Base-by-base conservation (phyloP, 208 protist genomes). In the Leishmania mexicana region DNA sequence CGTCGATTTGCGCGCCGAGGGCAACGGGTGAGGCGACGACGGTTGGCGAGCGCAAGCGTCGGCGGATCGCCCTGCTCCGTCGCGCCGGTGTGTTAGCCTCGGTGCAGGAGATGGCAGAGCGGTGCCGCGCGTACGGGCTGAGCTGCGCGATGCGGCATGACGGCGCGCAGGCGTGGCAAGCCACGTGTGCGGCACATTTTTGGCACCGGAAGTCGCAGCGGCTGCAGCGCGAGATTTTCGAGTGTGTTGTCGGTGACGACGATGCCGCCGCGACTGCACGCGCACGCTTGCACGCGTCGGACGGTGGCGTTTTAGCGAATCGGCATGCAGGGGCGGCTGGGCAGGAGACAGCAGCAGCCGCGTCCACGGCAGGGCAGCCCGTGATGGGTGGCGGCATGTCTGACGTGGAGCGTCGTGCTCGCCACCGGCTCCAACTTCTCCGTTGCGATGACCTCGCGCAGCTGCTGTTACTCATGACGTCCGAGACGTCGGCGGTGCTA, bases 401-500 rank as follows among this genome's bases (percentile, higher is more conserved):
- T 38, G 57, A 42, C 13, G 24, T 77, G 51, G 78, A 83, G 75
- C 83, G 83, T 2, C 64, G 70, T 57, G 75, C 65, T 2, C 83
- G 78, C 1, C 51, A 49, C 42, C 78, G 78, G 5, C 47, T 86
- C 6, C 78, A 86, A 62, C 74, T 86, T 54, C 74, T 86, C 67
- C 60, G 83, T 47, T 80, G 83, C 75, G 47, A 77, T 19, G 83
- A 86, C 47, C 74, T 86, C 1, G 73, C 78, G 10, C 64, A 77
- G 67, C 73, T 82, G 15, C 38, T 71, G n/a, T 28, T 83, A 53
- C 78, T 86, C 21, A 24, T 82, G 42, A 40, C 31, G 4, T 38
- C 21, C 1, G 13, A 42, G 3, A 38, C 70, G 31, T 74, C 70
- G 24, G 70, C 45, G 70, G 10, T 28, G 10, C 40, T 13, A 28